Base-by-base conservation (phyloP, 768 basidiomycete species). In the Macrolepiota dolichaula region DNA sequence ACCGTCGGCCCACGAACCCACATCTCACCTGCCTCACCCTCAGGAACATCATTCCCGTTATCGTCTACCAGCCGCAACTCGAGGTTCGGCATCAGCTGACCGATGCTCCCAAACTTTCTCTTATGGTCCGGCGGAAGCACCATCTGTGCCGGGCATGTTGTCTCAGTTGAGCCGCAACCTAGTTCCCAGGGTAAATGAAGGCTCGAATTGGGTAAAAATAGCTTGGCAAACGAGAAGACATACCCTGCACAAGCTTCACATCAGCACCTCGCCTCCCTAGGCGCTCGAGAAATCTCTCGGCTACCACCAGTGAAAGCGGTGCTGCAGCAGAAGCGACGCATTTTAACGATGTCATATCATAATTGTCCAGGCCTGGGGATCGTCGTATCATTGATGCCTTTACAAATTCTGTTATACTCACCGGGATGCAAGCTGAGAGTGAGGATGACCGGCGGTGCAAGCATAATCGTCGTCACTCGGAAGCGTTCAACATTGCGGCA, bases 371-470 rank as follows among this genome's bases (percentile, higher is more conserved):
- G 0, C 76, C 84, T 83, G 53, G 37, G 10, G 5, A 51, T 0
- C 13, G 4, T 0, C 46, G 36, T 25, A 15, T 38, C 5, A 44
- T 57, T 12, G 25, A 44, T 50, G 57, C 25, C 12, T 4, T 4
- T 9, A 36, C 25, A 15, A 17, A n/a, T n/a, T 38, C 13, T 25
- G 22, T 10, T 13, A 22, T 40, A 44, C 82, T 40, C 71, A 78
- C 79, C 82, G 0, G 81, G 78, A 53, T 85, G 81, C 61, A 81
- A 78, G 0, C 82, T 73, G 38, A 92, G 73, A 0, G 78, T 77
- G 3, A 92, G 78, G 11, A 89, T 70, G 51, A 91, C 81, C 0
- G 90, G 88, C 0, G 89, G 89, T 0, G 86, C 88, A 49, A 88
- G 71, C 4, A 82, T 69, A 4, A 76, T 50, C 1, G 73, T 55